Evolutionary conservation across 495 filamentous ascomycete species (phyloP), one percentile per base, ranked within the genome.

Genomic region (Parmelia sp.): DNA sequence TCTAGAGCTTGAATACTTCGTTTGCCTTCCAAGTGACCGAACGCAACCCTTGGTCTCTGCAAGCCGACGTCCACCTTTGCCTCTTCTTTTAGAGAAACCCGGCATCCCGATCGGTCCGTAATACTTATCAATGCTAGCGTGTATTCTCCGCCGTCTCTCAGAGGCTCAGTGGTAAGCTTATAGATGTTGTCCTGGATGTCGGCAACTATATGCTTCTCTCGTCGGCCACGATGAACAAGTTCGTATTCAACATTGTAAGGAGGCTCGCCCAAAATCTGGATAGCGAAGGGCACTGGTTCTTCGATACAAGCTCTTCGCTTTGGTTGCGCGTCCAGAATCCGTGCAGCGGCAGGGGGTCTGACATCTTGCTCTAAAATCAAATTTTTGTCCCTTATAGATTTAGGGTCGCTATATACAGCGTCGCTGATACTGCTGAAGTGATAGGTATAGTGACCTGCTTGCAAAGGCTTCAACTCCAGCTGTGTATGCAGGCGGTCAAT

Each of bases 241-340:
- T 97, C 94, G 76, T 96, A 98, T 68, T 96, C 90, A 11, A 98
- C 72, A n/a, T 77, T 88, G 80, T 91, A 96, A 0, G 94, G 94
- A 25, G 83, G 78, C 65, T 96, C 91, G 39, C 95, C 94, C 59
- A 86, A 76, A 53, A 97, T 83, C 62, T 78, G 73, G 45, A 97
- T 83, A 49, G 88, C 82, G 27, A 92, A 83, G 31, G 84, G 81
- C 8, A 91, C 83, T 33, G 86, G 81, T 61, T 96, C 87, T 36
- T 91, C 91, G 53, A 96, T 88, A 69, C 94, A 98, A 57, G 86
- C 83, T 67, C 81, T 84, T 61, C 84, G 79, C 47, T 75, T 75
- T 14, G 76, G 73, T 4, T 76, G 73, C 17, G 79, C 75, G 25
- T 84, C 78, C 53, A 85, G 69, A 68, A 97, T 89, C 35, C 79